Evolutionary conservation across 2,329 filamentous ascomycete genomes (phyloP), one percentile per base, ranked within the genome.

Genomic region (Tolypocladium sp.): DNA sequence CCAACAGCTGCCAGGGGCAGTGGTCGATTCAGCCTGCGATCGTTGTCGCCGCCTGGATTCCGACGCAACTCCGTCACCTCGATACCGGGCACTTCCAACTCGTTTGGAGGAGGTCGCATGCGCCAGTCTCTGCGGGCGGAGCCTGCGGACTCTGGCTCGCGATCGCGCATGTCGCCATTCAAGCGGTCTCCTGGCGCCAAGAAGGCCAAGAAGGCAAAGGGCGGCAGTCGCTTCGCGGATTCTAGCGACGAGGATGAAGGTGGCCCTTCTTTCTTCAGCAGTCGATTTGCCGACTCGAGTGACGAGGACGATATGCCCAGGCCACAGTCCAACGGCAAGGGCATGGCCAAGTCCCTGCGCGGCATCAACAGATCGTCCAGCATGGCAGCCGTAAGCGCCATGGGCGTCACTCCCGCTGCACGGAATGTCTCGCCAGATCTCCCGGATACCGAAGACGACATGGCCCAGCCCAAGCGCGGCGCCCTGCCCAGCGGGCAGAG

Each of bases 11-110:
- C 62, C 9, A 65, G 63, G 54, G 65, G 64, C n/a, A 68, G 83
- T n/a, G 81, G 83, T n/a, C 80, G 83, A 30, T 87, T 90, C 67
- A 90, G 86, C 60, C 76, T 91, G 40, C 82, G 89, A 37, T 89
- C 89, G 0, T 65, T 89, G 46, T 92, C 89, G 2, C 90, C 89
- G 0, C 76, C 82, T 12, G 71, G 79, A 46, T 80, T 84, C 54
- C 72, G 77, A 42, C 77, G 78, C 35, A 71, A 68, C 55, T 72
- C 73, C 35, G 74, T 73, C 52, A 71, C 77, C 20, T 73, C 73
- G 1, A 63, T 71, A 38, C 73, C 75, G 7, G 70, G 74, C 20
- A 67, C 73, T 20, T 71, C 69, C 4, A 55, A 60, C 20, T 54
- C 60, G 9, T 58, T 61, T 42, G 60, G 59, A 15, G 59, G 30